Percentiles rank a stretch among this genome's conserved stretches.
Evolutionary conservation across 441 rosid species (phyloP).

Genomic region (Sinapis alba): DNA sequence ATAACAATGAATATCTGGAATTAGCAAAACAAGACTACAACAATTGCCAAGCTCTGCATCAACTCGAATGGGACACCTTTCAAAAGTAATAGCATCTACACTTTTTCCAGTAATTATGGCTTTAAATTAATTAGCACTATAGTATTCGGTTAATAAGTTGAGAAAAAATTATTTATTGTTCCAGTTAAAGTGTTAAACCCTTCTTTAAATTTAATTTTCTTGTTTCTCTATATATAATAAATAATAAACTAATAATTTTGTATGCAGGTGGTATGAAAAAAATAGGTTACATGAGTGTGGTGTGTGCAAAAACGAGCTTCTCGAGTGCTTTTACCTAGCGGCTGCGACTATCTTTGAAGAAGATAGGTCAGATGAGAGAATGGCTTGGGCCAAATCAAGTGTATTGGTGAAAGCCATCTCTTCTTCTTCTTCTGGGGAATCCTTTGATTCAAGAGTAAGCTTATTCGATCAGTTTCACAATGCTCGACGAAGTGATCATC

Average conservation of each 20-base stretch:
- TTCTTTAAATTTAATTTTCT: too few species aligned
- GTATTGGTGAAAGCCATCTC: conserved; percentile 53
- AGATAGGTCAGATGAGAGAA: conserved; percentile 68
- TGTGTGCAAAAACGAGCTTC: conserved; percentile 49
- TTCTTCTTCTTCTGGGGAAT: conserved; percentile 40
- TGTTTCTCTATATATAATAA: too few species aligned
- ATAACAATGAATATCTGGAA: conserved; percentile 69
- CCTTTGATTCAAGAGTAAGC: conserved; percentile 47
- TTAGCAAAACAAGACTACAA: conserved; percentile 85
- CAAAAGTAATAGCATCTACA: too few species aligned
- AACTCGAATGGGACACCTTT: too few species aligned
- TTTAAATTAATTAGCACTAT: too few species aligned
- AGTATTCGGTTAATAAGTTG: too few species aligned
- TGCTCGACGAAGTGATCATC: conserved; percentile 19
- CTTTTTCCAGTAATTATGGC: too few species aligned
- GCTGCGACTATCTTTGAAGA: conserved; percentile 76
- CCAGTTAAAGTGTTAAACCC: too few species aligned
- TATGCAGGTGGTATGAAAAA: conserved; percentile 78
- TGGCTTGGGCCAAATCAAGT: conserved; percentile 80
- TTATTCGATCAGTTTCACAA: conserved; percentile 52
- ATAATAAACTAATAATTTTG: too few species aligned
- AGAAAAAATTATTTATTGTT: too few species aligned
- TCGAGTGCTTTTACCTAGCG: conserved; percentile 61
- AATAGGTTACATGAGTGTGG: conserved; percentile 52
- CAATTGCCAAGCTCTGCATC: conserved; percentile 77